These are phyloP conservation scores for Hypoxylon sp. DNA, from an alignment of 2,329 filamentous ascomycete genomes.

Conservation along the genomic window DNA sequence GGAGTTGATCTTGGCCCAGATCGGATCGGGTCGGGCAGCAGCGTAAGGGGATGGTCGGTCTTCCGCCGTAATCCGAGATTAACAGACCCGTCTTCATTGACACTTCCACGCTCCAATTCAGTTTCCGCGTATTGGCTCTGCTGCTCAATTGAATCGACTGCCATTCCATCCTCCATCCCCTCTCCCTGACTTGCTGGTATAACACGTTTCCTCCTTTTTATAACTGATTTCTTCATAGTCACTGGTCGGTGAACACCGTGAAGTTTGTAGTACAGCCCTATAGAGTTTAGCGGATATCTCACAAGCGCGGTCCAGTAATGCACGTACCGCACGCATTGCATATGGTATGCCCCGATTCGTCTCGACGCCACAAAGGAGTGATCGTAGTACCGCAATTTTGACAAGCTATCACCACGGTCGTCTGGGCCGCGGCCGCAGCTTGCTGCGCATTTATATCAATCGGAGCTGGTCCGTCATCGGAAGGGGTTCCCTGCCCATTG, in stretches of 20 bases:
- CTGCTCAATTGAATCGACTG: constrained; percentile 59
- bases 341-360: constrained; percentile 94
- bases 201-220: constrained; percentile 94
- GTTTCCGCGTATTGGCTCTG: constrained; percentile 49
- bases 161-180: constrained; percentile 51
- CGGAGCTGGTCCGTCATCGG: constrained; percentile 52
- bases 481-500: constrained; percentile 38
- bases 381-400: constrained; percentile 98
- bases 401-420: constrained; percentile 83
- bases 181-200: constrained; percentile 75
- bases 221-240: constrained; percentile 98
- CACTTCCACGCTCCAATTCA: constrained; percentile 61
- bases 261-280: constrained; percentile 94
- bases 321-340: constrained; percentile 95
- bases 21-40: constrained; percentile 57
- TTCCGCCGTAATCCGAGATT: constrained; percentile 67
- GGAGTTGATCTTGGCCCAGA: constrained; percentile 56
- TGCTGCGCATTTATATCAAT: constrained; percentile 61
- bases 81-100: constrained; percentile 71
- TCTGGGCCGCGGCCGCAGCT: constrained; percentile 50
- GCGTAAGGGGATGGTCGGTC: constrained; percentile 55
- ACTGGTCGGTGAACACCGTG: constrained; percentile 92
- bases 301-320: constrained; percentile 37
- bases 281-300: constrained; percentile 37
- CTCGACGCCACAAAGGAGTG: constrained; percentile 92